A percentile compares a stretch with the other conserved stretches of the same genome.
Conservation (phyloP, 768 basidiomycete genomes). For the Phlebiopsis gigantea region DNA sequence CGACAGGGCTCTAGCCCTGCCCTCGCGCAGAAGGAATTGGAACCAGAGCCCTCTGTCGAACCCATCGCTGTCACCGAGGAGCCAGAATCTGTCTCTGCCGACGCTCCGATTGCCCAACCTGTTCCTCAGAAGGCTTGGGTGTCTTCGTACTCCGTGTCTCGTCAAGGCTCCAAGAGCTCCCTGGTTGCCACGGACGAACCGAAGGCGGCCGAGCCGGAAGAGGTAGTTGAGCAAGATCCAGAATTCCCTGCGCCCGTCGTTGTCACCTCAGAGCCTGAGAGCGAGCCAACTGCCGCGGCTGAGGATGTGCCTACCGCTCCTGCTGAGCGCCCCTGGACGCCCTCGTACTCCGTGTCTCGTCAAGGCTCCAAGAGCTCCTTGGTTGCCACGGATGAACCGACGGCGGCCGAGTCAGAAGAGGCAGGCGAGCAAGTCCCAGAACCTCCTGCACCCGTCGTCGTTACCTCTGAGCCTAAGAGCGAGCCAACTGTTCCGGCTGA, state of each 20-base stretch:
- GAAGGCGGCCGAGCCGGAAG: background rate
- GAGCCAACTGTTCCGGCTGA: background rate
- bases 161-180: conserved; percentile 10
- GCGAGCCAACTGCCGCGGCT: background rate
- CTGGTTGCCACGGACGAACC: conserved; percentile 1
- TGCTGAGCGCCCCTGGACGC: conserved; percentile 13
- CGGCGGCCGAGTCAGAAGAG: conserved; percentile 20
- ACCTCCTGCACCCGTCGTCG: background rate
- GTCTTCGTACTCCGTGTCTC: conserved; percentile 14
- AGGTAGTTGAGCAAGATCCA: background rate
- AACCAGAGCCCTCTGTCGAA: background rate
- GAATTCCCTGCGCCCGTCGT: background rate
- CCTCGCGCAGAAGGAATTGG: background rate
- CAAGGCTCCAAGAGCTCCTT: conserved; percentile 10
- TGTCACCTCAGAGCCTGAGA: conserved; percentile 2
- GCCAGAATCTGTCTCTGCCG: background rate
- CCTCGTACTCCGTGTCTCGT: conserved; percentile 14
- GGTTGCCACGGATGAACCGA: background rate
- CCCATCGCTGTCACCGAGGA: background rate
- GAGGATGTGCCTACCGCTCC: background rate
- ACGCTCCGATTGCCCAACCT: background rate
- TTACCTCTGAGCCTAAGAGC: background rate
- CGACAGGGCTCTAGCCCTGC: conserved; percentile 13
- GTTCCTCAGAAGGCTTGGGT: conserved; percentile 5
- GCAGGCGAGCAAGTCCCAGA: background rate